Percentiles rank a stretch among this genome's conserved stretches.
Conservation (phyloP, 2,329 filamentous ascomycete genomes). For the Phyllosticta citribraziliensis region DNA sequence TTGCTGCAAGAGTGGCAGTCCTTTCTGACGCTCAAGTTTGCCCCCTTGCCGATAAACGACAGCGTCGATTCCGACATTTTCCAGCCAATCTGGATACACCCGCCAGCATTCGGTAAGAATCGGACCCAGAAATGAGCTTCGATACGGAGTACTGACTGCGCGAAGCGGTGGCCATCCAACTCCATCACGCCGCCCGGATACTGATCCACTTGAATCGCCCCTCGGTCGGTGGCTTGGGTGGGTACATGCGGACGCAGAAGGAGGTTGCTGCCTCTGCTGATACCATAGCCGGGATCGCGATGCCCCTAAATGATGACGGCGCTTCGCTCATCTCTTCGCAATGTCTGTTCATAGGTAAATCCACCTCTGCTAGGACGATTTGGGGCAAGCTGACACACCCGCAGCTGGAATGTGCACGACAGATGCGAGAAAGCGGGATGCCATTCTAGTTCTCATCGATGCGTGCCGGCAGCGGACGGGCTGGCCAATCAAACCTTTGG, state of each 20-base stretch:
- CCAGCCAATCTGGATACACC: constrained; percentile 42
- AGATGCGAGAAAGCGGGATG: background rate
- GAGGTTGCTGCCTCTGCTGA: constrained; percentile 38
- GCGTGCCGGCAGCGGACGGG: background rate
- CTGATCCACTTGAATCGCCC: constrained; percentile 45
- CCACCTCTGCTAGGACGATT: background rate
- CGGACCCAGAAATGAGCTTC: background rate
- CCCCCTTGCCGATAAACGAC: constrained; percentile 26
- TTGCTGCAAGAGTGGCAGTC: constrained; percentile 44
- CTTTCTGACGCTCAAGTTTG: constrained; percentile 34
- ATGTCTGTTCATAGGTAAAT: constrained; percentile 8
- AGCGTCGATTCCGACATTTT: constrained; percentile 21
- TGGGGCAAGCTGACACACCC: background rate
- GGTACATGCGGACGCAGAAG: constrained; percentile 37
- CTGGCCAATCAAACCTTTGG: constrained; percentile 1
- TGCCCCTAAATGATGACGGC: constrained; percentile 4
- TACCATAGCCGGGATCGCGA: constrained; percentile 13
- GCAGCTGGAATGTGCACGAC: background rate
- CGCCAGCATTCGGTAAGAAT: constrained; percentile 31
- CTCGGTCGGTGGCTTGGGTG: constrained; percentile 39
- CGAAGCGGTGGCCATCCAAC: constrained; percentile 39
- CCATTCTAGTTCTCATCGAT: background rate
- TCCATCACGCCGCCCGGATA: constrained; percentile 43
- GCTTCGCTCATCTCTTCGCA: constrained; percentile 9
- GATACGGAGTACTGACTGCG: constrained; percentile 5